These are phyloP conservation scores for Ogataea philodendri DNA, from an alignment of 805 yeast species.

Conservation along the genomic window DNA sequence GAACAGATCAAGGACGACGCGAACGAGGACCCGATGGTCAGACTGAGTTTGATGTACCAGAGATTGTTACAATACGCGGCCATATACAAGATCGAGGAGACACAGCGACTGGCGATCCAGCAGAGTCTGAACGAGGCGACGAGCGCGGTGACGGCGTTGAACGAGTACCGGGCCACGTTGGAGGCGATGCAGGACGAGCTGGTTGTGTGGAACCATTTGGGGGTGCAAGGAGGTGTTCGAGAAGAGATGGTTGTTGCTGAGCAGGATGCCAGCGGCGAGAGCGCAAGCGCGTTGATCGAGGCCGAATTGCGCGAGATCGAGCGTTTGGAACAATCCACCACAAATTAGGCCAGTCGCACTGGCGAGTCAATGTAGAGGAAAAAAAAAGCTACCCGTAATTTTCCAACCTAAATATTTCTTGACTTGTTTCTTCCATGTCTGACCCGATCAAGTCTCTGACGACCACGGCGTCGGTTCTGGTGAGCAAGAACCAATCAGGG, in stretches of 20 bases:
- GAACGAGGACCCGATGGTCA: slow-evolving; percentile 19
- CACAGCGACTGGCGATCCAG: slow-evolving; percentile 17
- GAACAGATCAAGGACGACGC: slow-evolving; percentile 17
- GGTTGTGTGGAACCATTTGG: slow-evolving; percentile 19
- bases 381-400: too few relatives aligned
- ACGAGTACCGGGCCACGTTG: slow-evolving; percentile 15
- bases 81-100: slow-evolving; percentile 18
- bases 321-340: background rate
- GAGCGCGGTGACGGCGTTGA: slow-evolving; percentile 16
- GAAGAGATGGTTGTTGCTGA: slow-evolving; percentile 15
- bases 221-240: slow-evolving; percentile 10
- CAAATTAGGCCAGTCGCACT: too few relatives aligned
- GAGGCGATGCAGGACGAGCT: slow-evolving; percentile 23
- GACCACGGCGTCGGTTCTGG: slow-evolving; percentile 54
- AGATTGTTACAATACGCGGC: slow-evolving; percentile 19
- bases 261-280: slow-evolving; percentile 11
- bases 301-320: slow-evolving; percentile 40
- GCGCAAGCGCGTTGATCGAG: slow-evolving; percentile 39
- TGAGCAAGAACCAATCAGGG: slow-evolving; percentile 29
- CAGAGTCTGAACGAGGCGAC: slow-evolving; percentile 21
- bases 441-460: slow-evolving; percentile 48
- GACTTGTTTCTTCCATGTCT: slow-evolving; percentile 15
- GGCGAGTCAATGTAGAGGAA: background rate
- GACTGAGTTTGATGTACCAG: slow-evolving; percentile 20
- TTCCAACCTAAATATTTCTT: slow-evolving; percentile 4